Evolutionary conservation across 805 yeast species (phyloP), one percentile per base, ranked within the genome.

Genomic region (Wickerhamomyces strasburgensis): DNA sequence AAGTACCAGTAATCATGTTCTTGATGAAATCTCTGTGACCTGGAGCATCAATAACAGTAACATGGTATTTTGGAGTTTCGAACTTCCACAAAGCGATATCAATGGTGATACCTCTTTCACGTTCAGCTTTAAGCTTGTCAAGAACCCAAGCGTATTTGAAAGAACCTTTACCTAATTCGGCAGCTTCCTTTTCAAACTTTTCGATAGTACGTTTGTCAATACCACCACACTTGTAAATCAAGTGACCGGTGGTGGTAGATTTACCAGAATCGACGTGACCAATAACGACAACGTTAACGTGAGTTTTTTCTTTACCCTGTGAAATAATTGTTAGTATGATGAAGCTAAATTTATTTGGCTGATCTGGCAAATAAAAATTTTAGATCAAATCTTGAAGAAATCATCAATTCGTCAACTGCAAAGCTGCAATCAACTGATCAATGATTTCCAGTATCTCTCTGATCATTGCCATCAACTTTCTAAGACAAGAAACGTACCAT

Each of bases 221-320:
- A 83, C 94, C 96, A 84, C 97, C 96, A 79, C 96, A 89, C 90
- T 88, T 88, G 95, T 70, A 89, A 68, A 89, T 88, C 75, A 89
- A 84, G 83, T 89, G 97, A 75, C 97, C 97, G 71, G 98, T 89
- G 74, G 97, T 90, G 68, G 98, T 89, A 54, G 97, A 90, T 78
- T 85, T 84, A 76, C 90, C 90, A 64, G 97, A 89, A 77, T 90
- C 98, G 97, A 93, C 98, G 95, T 90, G 98, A 75, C 98, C 98
- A 73, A 90, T 90, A 70, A 93, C 98, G 73, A 93, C 98, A 76
- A 90, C 95, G 96, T 90, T 90, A 79, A 90, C 85, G 85, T 90
- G 98, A 74, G 78, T 65, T 84, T 90, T 89, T 66, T 80, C 96
- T 75, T 87, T 87, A 81, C 96, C 96, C 25, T 21, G 11, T n/a